These are phyloP conservation scores for Senna siamea DNA, from an alignment of 306 rosid species.

Conservation along the genomic window DNA sequence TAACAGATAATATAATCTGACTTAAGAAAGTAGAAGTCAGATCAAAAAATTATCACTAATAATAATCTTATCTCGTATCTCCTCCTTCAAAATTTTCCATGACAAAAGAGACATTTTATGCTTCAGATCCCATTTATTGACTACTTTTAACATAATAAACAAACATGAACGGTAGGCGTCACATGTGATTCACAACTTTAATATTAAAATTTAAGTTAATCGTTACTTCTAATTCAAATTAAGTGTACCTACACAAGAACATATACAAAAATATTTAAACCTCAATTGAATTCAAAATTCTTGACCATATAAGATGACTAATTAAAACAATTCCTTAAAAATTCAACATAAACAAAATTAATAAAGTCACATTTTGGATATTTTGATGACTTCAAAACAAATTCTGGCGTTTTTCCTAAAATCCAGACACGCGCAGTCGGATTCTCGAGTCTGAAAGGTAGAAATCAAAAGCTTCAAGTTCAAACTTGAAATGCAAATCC, in stretches of 20 bases:
- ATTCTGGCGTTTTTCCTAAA: neutral
- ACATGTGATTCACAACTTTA: no score
- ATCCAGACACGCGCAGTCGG: conserved; percentile 7
- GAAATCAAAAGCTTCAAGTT: conserved; percentile 24
- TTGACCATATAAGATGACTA: neutral
- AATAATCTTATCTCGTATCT: neutral
- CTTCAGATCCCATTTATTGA: neutral
- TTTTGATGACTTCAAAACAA: neutral
- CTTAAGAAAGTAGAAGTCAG: neutral
- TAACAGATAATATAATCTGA: neutral
- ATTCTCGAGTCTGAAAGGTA: conserved; percentile 11
- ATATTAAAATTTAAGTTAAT: neutral
- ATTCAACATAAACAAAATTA: no score
- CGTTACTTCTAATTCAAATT: neutral
- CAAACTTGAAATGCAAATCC: conserved; percentile 27
- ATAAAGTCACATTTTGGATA: neutral
- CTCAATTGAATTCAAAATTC: no score
- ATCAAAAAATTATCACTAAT: no score
- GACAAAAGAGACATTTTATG: neutral
- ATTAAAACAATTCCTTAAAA: no score
- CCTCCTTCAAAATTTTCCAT: neutral
- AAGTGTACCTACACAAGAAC: no score
- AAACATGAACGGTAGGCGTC: no score
- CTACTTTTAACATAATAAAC: neutral
- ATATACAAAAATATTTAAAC: no score